Base-by-base conservation (phyloP, 2,329 filamentous ascomycete species). In the Magnaporthiopsis rhizophila region DNA sequence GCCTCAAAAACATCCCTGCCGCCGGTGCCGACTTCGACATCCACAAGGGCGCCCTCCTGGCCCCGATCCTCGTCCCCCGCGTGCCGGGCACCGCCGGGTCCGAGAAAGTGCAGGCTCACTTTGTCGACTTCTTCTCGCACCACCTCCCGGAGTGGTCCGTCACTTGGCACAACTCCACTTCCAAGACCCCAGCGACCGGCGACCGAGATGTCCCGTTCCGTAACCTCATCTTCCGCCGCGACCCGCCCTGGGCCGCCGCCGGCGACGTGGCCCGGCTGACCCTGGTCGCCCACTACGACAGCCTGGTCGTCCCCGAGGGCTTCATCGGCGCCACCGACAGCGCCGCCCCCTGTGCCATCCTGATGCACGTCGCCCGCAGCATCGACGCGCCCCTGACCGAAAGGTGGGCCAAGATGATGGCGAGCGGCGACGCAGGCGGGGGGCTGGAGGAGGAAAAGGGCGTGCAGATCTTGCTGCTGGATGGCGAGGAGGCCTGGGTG, bases 261-360 rank as follows among this genome's bases (percentile, higher is more conserved):
- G 94, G 93, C 0, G 88, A 97, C 69, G 87, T 95, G 2, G 88
- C 89, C 58, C 81, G 92, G 61, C 78, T 98, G 72, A 94, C 92
- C 18, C 82, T 99, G 64, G 95, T 94, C 8, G 95, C 95, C 57
- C 95, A 99, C 74, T 98, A 97, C 74, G 95, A 99, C 71, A 93
- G 88, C 73, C 90, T 96, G 76, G 82, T 89, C 65, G 81, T 80
- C 32, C 94, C 93, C 0, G 79, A 87, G 66, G 94, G 92, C 0
- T 99, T 99, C 74, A 90, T 99, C 65, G 95, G 95, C 0, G 95
- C 94, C 0, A 96, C 87, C 18, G 95, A 99, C 73, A 97, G 92
- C 70, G 95, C 95, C 1, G 95, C 91, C 24, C 93, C 95, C 12
- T 98, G 94, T 75, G 95, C 95, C 0, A 92, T 98, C 83, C 81